These are phyloP conservation scores for Komagataella ulmi DNA, from an alignment of 805 yeast species.

Conservation along the genomic window DNA sequence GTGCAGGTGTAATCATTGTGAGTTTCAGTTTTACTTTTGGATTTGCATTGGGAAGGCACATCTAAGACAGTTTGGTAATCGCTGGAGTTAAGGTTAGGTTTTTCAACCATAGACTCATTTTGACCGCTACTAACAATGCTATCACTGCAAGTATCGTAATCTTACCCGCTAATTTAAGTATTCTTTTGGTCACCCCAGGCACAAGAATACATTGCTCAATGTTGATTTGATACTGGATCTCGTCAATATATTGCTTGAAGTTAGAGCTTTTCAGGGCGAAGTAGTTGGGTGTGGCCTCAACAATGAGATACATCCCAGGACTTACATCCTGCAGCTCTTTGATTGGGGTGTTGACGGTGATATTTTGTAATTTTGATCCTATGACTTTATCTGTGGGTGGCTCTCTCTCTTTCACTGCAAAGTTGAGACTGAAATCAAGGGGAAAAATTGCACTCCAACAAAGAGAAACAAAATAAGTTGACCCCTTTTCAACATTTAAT, in stretches of 20 bases:
- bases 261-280: not conserved
- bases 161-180: not conserved
- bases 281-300: not conserved
- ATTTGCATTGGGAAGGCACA: not conserved
- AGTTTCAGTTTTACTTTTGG: not conserved
- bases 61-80: not conserved
- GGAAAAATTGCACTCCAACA: not conserved
- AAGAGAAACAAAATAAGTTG: not conserved
- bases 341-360: not conserved
- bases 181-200: not conserved
- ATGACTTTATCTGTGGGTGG: not conserved
- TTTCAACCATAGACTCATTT: not conserved
- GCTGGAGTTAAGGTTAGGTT: not conserved
- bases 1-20: not conserved
- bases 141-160: not conserved
- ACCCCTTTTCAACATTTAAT: not conserved
- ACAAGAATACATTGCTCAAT: not conserved
- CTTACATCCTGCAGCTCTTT: not conserved
- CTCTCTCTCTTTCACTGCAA: not conserved
- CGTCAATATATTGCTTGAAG: not conserved
- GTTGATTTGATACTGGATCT: not conserved
- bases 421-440: not conserved
- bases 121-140: not conserved
- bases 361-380: not conserved
- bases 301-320: not conserved